Percentiles rank a stretch among this genome's conserved stretches.
Evolutionary conservation across 148 eudicot species (phyloP).

Genomic region (Vaccinium macrocarpon): DNA sequence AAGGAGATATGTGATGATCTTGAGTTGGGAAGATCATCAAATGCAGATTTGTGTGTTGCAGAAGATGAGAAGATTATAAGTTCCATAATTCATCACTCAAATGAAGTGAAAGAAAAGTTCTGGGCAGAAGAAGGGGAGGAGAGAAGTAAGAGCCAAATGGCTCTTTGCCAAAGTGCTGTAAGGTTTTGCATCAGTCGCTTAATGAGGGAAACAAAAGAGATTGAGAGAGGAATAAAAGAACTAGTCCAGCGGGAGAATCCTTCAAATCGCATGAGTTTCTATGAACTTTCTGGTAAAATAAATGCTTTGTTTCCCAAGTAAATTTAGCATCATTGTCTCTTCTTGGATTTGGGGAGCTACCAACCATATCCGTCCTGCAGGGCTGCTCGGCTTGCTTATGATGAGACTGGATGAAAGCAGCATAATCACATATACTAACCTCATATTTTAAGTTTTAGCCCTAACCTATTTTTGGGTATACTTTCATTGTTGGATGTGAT

Average conservation of each 20-base stretch:
- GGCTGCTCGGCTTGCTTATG: not conserved
- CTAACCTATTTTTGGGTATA: not conserved
- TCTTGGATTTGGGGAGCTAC: not conserved
- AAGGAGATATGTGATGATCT: constrained; percentile 21
- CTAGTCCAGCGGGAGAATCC: constrained; percentile 34
- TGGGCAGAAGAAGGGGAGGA: constrained; percentile 15
- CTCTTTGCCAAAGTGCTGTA: constrained; percentile 26
- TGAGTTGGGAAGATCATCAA: constrained; percentile 30
- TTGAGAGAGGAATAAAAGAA: constrained; percentile 32
- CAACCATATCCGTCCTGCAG: not conserved
- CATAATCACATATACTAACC: not conserved
- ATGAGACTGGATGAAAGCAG: not conserved
- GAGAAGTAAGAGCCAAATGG: constrained; percentile 19
- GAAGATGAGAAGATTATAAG: constrained; percentile 16
- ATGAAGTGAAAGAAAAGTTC: constrained; percentile 17
- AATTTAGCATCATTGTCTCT: constrained; percentile 10
- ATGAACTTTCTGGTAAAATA: constrained; percentile 6
- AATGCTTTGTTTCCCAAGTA: not conserved
- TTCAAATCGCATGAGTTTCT: constrained; percentile 21
- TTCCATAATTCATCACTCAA: constrained; percentile 26
- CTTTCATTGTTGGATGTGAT: not conserved
- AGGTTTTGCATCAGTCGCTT: constrained; percentile 38
- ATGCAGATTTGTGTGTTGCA: constrained; percentile 6
- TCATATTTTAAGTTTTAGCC: not conserved
- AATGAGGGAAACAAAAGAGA: constrained; percentile 32